These are phyloP conservation scores for Rhododendron ovatum DNA, from an alignment of 148 eudicot species.

Conservation along the genomic window DNA sequence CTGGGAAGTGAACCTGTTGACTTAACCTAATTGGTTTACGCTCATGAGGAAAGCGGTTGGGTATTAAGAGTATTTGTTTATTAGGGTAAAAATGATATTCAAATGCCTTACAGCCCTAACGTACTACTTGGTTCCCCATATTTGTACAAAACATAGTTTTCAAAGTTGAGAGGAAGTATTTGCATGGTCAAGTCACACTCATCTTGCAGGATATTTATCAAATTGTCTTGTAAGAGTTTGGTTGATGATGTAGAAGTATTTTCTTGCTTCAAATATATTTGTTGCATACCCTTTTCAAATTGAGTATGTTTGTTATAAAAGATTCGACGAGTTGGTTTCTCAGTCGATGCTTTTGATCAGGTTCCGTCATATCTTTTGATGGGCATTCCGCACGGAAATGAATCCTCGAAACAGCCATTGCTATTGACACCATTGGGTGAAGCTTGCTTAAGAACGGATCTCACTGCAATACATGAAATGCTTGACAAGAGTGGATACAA, in stretches of 20 bases:
- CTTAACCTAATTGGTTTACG: not conserved
- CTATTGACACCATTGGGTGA: conserved; percentile 53
- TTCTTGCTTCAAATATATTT: not conserved
- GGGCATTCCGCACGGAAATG: conserved; percentile 45
- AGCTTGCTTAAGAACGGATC: conserved; percentile 69
- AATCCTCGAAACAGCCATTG: conserved; percentile 23
- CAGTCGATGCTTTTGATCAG: conserved; percentile 26
- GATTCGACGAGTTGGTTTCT: conserved; percentile 4
- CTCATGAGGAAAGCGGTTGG: not conserved
- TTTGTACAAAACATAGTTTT: not conserved
- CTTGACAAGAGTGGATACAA: conserved; percentile 64
- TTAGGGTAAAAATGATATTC: not conserved
- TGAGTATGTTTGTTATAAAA: not conserved
- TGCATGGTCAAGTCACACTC: not conserved
- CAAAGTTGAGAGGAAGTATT: not conserved
- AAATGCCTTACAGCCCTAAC: not conserved
- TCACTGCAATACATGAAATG: conserved; percentile 68
- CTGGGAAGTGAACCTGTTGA: not conserved
- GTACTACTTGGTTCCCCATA: not conserved
- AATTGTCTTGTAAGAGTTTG: not conserved
- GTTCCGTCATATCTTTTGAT: conserved; percentile 55
- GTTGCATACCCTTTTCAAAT: not conserved
- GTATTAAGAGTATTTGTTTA: not conserved
- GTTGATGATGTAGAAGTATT: not conserved
- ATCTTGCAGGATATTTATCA: not conserved